Evolutionary conservation across 2,329 filamentous ascomycete genomes (phyloP).

Genomic region (Paecilomyces sp.): DNA sequence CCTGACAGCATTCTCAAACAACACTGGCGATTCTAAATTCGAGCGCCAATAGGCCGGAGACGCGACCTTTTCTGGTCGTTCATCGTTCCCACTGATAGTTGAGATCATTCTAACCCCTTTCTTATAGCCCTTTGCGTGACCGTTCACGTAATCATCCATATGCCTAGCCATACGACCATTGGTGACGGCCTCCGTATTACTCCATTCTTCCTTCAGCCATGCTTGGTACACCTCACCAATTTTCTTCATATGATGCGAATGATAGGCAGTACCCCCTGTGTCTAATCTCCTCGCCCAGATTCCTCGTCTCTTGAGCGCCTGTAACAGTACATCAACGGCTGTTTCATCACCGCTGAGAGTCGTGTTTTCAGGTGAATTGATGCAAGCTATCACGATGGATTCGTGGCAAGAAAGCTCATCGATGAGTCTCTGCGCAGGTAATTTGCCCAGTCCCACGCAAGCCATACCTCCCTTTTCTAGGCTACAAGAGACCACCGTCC

Average conservation of each 20-base stretch:
- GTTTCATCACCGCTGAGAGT: slow-evolving; percentile 25
- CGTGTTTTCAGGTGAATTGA: slow-evolving; percentile 22
- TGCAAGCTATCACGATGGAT: slow-evolving; percentile 16
- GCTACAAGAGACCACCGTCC: slow-evolving; percentile 6
- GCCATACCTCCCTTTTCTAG: slow-evolving; percentile 20
- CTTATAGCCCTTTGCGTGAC: no score
- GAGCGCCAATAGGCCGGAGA: no score
- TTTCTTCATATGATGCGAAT: slow-evolving; percentile 6
- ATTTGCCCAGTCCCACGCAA: slow-evolving; percentile 16
- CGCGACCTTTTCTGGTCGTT: no score
- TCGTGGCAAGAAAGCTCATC: neutral
- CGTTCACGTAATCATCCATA: no score
- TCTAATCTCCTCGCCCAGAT: slow-evolving; percentile 20
- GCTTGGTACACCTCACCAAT: neutral
- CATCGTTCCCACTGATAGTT: no score
- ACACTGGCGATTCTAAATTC: no score
- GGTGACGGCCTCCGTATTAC: no score
- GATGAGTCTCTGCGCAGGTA: slow-evolving; percentile 1
- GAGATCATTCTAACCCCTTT: no score
- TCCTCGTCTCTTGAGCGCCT: slow-evolving; percentile 8
- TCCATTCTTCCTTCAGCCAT: neutral
- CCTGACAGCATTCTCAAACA: no score
- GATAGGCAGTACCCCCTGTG: slow-evolving; percentile 22
- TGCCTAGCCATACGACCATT: no score
- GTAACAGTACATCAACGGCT: slow-evolving; percentile 11